phyloP scores from a whole-genome alignment of 352 stramenopile genomes.

The Phytophthora lateralis region DNA sequence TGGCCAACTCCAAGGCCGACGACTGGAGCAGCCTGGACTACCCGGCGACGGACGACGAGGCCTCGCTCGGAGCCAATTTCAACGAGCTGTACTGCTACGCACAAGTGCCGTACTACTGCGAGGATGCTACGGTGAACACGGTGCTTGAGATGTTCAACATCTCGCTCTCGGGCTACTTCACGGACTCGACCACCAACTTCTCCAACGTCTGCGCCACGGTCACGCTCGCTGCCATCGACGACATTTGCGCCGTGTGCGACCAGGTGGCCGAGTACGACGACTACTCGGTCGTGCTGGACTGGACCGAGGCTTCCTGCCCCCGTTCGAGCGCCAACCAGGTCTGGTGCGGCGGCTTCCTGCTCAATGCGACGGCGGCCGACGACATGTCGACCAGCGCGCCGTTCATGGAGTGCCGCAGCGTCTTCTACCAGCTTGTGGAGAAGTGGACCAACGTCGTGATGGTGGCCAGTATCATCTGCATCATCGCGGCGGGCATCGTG shows the following conservation, averaged over 20 bases:
- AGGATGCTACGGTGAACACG: conserved; percentile 44
- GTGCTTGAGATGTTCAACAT: conserved; percentile 65
- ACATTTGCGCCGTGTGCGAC: conserved; percentile 66
- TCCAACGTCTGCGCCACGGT: conserved; percentile 50
- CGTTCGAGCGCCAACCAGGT: conserved; percentile 56
- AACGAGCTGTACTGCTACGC: conserved; percentile 84
- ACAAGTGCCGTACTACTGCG: conserved; percentile 83
- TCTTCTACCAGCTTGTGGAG: conserved; percentile 67
- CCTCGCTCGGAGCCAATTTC: conserved; percentile 70
- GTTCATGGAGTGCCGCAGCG: conserved; percentile 68
- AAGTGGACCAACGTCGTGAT: conserved; percentile 76
- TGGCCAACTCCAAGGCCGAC: conserved; percentile 59
- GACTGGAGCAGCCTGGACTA: conserved; percentile 51
- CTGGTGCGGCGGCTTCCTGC: conserved; percentile 76
- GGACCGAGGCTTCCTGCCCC: conserved; percentile 62
- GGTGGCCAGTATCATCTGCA: conserved; percentile 56
- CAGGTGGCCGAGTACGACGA: conserved; percentile 56
- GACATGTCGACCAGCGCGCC: conserved; percentile 51
- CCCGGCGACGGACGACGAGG: conserved; percentile 50
- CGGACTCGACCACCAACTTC: conserved; percentile 52
- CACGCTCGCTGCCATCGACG: conserved; percentile 49
- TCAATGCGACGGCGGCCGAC: conserved; percentile 48
- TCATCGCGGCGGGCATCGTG: conserved; percentile 51
- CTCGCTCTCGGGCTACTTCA: conserved; percentile 47
- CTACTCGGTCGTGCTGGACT: conserved; percentile 72